phyloP scores from a whole-genome alignment of 2,329 filamentous ascomycete species.

The Alternaria metachromatica region DNA sequence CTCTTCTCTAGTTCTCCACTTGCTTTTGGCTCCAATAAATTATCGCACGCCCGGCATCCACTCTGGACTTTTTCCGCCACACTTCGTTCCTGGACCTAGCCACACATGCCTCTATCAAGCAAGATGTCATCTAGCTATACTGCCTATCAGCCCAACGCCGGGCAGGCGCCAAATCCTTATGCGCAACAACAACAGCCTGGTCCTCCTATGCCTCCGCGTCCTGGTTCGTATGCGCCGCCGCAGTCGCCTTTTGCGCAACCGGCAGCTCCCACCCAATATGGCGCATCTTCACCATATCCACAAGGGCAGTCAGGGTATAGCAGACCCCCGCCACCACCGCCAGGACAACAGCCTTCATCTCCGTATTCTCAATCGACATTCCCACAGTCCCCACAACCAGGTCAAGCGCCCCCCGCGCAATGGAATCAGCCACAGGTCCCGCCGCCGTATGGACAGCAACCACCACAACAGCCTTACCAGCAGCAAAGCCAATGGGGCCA shows the following conservation, averaged over 20 bases:
- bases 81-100: conserved; percentile 18
- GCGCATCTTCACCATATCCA: conserved; percentile 45
- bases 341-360: conserved; percentile 33
- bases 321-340: conserved; percentile 43
- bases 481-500: conserved; percentile 34
- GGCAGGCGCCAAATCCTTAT: conserved; percentile 38
- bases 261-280: conserved; percentile 46
- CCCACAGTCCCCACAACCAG: conserved; percentile 25
- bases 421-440: conserved; percentile 37
- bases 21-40: conserved; percentile 37
- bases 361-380: conserved; percentile 15
- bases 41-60: conserved; percentile 12
- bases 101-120: conserved; percentile 36
- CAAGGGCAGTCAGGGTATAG: conserved; percentile 44
- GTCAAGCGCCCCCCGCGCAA: conserved; percentile 27
- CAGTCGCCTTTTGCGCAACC: conserved; percentile 54
- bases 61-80: conserved; percentile 14
- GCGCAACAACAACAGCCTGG: conserved; percentile 34
- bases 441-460: conserved; percentile 40
- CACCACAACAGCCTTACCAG: conserved; percentile 28
- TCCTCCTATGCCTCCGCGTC: conserved; percentile 43
- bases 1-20: conserved; percentile 23
- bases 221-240: conserved; percentile 46
- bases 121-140: conserved; percentile 41
- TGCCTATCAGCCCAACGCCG: conserved; percentile 38